Base-by-base conservation (phyloP, 176 grass and related monocot genomes). In the Echinochloa phyllopogon region DNA sequence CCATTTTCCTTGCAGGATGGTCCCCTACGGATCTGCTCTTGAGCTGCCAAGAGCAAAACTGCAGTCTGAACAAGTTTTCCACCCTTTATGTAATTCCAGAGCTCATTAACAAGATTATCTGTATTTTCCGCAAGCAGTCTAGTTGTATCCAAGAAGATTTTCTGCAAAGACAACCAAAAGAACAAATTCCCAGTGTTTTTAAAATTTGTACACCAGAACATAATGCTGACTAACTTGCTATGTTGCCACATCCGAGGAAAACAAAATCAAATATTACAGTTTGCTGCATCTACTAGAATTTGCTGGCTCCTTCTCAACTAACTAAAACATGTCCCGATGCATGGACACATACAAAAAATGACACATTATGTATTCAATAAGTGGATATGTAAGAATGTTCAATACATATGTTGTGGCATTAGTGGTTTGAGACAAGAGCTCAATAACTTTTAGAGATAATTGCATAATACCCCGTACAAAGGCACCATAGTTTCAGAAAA, bases 101-200 rank as follows among this genome's bases (percentile, higher is more conserved):
- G 12, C 64, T 69, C 78, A 39, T 81, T 48, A 6, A 81, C 14
- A 52, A 81, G 20, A 69, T 69, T 69, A 69, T 81, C 36, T 25
- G 63, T 81, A 13, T n/a, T 12, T 7, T 69, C 38, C 15, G 20
- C 78, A 55, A 81, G 63, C 78, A 81, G 10, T 53, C 63, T 81
- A 42, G 10, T 55, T 0, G 78, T 69, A 13, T 81, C 78, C 78
- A 81, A 80, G 77, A 80, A 80, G 16, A 14, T 79, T 27, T 79
- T 79, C 42, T 79, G 44, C 77, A 66, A 79, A 81, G n/a, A 36
- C 18, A 51, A 68, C 12, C 13, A 24, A 51, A 36, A n/a, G 61
- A 80, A 52, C 29, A 37, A 75, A 8, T 23, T 12, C 4, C 21
- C 16, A 45, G 1, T 15, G 40, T 10, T 18, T 47, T 10, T 25